Percentiles rank a stretch among this genome's conserved stretches.
Conservation (phyloP, 768 basidiomycete species). For the Rhodotorula taiwanensis region DNA sequence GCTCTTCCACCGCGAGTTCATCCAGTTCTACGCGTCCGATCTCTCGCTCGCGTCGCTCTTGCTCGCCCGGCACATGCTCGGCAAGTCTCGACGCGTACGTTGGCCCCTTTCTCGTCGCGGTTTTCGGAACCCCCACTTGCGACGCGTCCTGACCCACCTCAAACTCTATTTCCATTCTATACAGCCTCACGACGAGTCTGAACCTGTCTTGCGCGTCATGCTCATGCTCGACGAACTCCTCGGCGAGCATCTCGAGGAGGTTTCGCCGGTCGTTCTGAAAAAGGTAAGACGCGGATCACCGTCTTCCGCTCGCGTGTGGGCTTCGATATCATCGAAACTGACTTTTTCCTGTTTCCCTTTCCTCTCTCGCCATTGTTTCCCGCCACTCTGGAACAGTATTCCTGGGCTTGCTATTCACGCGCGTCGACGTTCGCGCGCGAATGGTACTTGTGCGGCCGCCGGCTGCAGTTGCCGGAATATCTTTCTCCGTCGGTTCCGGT, state of each 20-base stretch:
- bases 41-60: constrained; percentile 85
- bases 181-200: constrained; percentile 64
- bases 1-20: constrained; percentile 91
- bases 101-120: constrained; percentile 1
- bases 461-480: constrained; percentile 32
- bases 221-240: constrained; percentile 78
- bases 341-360: too few species aligned
- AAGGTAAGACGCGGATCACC: constrained; percentile 49
- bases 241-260: constrained; percentile 74
- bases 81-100: constrained; percentile 30
- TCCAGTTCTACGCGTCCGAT: constrained; percentile 73
- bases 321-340: neutral
- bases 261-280: constrained; percentile 92
- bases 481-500: constrained; percentile 19
- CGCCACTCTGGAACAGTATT: constrained; percentile 52
- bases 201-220: constrained; percentile 74
- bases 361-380: neutral
- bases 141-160: neutral
- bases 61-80: constrained; percentile 76
- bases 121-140: neutral
- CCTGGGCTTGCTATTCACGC: constrained; percentile 91
- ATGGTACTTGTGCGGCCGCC: constrained; percentile 83
- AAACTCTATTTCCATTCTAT: neutral
- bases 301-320: constrained; percentile 42
- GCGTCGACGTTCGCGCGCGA: constrained; percentile 88